These are phyloP conservation scores for Ramularia collo-cygni DNA, from an alignment of 2,329 filamentous ascomycete genomes.

Conservation along the genomic window DNA sequence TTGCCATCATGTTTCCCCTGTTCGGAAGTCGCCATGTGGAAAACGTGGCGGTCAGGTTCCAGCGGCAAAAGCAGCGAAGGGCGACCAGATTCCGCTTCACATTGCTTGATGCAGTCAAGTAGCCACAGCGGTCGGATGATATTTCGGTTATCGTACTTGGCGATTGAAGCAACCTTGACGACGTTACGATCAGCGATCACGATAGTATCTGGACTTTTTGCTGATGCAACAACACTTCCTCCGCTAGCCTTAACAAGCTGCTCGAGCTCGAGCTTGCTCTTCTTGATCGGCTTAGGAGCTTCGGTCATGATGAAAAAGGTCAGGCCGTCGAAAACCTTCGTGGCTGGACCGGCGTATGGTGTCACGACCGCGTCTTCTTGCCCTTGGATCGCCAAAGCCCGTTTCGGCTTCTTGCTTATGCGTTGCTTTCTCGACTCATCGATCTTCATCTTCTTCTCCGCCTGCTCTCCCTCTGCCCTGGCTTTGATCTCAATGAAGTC, in stretches of 20 bases:
- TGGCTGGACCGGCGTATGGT: slow-evolving; percentile 51
- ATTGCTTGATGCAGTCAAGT: slow-evolving; percentile 66
- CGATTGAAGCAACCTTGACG: slow-evolving; percentile 76
- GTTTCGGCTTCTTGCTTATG: slow-evolving; percentile 52
- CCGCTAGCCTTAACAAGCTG: slow-evolving; percentile 75
- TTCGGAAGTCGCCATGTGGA: slow-evolving; percentile 57
- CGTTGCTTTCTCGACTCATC: slow-evolving; percentile 60
- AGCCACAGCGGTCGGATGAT: slow-evolving; percentile 79
- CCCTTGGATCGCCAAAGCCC: slow-evolving; percentile 67
- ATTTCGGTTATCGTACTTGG: slow-evolving; percentile 63
- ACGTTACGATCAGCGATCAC: slow-evolving; percentile 71
- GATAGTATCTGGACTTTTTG: slow-evolving; percentile 58
- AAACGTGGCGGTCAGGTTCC: slow-evolving; percentile 59
- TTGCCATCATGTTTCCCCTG: slow-evolving; percentile 51
- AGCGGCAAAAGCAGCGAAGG: slow-evolving; percentile 56
- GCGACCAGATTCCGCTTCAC: slow-evolving; percentile 47
- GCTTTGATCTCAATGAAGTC: slow-evolving; percentile 68
- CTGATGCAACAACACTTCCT: slow-evolving; percentile 69
- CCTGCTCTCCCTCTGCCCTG: slow-evolving; percentile 61
- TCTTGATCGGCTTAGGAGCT: slow-evolving; percentile 61
- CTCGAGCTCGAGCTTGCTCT: slow-evolving; percentile 72
- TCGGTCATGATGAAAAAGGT: slow-evolving; percentile 80
- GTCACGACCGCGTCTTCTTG: slow-evolving; percentile 48
- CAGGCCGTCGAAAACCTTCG: slow-evolving; percentile 65
- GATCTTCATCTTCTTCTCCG: slow-evolving; percentile 69